These are phyloP conservation scores for Ustilago trichophora DNA, from an alignment of 1,284 basidiomycete genomes.

Conservation along the genomic window DNA sequence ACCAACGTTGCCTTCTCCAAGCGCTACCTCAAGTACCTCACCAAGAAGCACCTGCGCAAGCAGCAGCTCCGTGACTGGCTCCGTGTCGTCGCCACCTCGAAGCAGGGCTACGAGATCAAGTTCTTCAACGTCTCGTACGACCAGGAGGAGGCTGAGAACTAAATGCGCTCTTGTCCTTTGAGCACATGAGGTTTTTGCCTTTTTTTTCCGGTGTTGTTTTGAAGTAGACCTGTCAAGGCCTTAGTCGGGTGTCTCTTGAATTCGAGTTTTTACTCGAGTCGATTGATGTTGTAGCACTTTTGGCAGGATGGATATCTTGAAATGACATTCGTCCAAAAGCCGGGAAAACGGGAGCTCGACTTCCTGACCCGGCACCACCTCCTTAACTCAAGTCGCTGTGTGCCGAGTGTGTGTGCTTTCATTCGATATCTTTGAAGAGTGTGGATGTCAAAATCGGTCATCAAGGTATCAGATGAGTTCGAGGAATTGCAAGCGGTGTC, in stretches of 20 bases:
- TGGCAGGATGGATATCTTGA: constrained; percentile 15
- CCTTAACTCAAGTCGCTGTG: not conserved
- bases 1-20: constrained; percentile 68
- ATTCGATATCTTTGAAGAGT: not conserved
- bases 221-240: not conserved
- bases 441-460: no score
- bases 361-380: constrained; percentile 28
- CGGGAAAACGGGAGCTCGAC: constrained; percentile 41
- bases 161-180: constrained; percentile 5
- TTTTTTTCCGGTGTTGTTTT: not conserved
- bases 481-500: no score
- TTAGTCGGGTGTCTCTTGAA: not conserved
- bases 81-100: constrained; percentile 67
- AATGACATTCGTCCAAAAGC: constrained; percentile 22
- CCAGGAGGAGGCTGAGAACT: constrained; percentile 57
- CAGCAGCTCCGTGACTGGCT: constrained; percentile 67
- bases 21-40: constrained; percentile 69
- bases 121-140: constrained; percentile 68
- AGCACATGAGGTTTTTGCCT: constrained; percentile 2
- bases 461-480: no score
- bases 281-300: constrained; percentile 5
- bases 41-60: constrained; percentile 68
- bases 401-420: not conserved
- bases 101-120: constrained; percentile 68
- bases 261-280: no score